Evolutionary conservation across 306 rosid genomes (phyloP), one percentile per base, ranked within the genome.

Genomic region (Clitoria ternatea): DNA sequence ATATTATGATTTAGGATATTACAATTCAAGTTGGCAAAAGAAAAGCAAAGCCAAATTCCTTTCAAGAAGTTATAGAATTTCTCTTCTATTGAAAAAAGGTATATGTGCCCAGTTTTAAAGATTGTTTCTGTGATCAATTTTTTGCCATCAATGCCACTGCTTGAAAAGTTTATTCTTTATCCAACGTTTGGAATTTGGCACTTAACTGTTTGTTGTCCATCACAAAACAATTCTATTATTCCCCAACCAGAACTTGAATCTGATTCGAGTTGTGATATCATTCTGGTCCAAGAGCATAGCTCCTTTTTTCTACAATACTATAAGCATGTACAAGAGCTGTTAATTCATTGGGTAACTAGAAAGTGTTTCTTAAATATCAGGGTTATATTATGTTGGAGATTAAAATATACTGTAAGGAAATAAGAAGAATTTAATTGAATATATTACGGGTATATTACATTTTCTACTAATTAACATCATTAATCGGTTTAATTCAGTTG

Each of bases 21-120:
- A 36, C 18, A 45, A 47, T 29, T 69, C 7, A 53, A 75, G 74
- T 63, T 65, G 77, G 43, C 33, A 49, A 61, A 55, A 20, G 44
- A 7, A 70, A 63, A 72, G 37, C 24, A 6, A 54, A 63, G 26
- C 19, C 45, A 70, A 39, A 70, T 71, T 76, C 75, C 66, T 55
- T 17, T 15, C 6, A 19, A 40, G 45, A 6, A 47, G 45, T 37
- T 10, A 20, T 13, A 12, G 66, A 75, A 56, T 45, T 74, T 74
- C 39, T 62, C 39, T 62, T 61, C 17, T n/a, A 39, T 49, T 36
- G 7, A 22, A 9, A 29, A 75, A 50, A 1, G 45, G 79, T 74
- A 85, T 69, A 68, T 60, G 79, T 78, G 74, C 78, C 35, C 47
- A 11, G 61, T 75, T 78, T 78, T 42, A 50, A 63, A 72, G 39